phyloP scores from a whole-genome alignment of 2,329 filamentous ascomycete species.

The Pseudocercospora musae region DNA sequence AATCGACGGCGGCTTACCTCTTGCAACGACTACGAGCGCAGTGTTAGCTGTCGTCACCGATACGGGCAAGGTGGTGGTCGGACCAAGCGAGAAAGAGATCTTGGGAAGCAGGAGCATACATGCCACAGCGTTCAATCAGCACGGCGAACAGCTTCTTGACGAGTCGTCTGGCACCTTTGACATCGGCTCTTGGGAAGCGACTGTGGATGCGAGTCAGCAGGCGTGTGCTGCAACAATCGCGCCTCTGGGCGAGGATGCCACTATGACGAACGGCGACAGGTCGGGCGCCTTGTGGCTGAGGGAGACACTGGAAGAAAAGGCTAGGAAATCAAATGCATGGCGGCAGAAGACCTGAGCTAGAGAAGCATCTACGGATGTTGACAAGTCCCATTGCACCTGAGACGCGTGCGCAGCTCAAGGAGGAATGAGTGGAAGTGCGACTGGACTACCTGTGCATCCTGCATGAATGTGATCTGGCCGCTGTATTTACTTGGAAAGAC shows the following conservation, averaged over 20 bases:
- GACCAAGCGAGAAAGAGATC: constrained; percentile 63
- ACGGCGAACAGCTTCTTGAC: constrained; percentile 68
- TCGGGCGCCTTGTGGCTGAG: constrained; percentile 40
- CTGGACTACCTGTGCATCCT: neutral
- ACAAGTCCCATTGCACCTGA: neutral
- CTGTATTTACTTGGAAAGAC: neutral
- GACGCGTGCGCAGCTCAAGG: neutral
- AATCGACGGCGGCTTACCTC: constrained; percentile 76
- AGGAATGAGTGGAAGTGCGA: neutral
- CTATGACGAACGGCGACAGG: constrained; percentile 38
- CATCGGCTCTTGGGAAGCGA: constrained; percentile 69
- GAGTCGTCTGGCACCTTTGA: constrained; percentile 81
- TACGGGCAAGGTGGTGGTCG: constrained; percentile 38
- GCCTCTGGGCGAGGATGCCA: constrained; percentile 35
- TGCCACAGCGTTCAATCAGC: constrained; percentile 76
- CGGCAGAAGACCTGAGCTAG: constrained; percentile 27
- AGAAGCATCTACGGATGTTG: neutral
- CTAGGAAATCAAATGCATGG: constrained; percentile 42
- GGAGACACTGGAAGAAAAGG: constrained; percentile 40
- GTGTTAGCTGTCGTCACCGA: constrained; percentile 59
- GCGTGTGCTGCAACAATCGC: constrained; percentile 57
- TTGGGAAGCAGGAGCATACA: constrained; percentile 68
- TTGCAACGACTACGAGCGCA: constrained; percentile 69
- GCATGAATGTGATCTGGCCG: neutral
- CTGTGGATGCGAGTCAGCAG: constrained; percentile 61